phyloP scores from a whole-genome alignment of 1,139 yeast species.

The Taphrina populina region DNA sequence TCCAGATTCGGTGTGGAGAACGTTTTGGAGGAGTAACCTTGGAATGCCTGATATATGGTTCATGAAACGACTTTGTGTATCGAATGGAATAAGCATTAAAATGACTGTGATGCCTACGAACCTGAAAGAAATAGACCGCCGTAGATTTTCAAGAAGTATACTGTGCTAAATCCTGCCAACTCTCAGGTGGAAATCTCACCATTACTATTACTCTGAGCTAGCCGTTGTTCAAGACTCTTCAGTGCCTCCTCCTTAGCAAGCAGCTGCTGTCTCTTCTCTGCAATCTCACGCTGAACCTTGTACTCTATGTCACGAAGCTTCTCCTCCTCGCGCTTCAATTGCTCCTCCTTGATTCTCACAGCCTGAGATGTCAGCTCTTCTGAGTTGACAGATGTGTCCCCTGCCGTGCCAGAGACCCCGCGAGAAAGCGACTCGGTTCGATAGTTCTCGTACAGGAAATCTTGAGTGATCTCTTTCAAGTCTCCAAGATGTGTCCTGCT shows the following conservation, averaged over 20 bases:
- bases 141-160: too few species aligned
- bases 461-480: constrained; percentile 89
- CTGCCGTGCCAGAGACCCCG: constrained; percentile 15
- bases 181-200: constrained; percentile 13
- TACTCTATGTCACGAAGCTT: constrained; percentile 51
- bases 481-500: constrained; percentile 92
- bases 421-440: constrained; percentile 80
- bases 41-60: too few species aligned
- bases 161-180: too few species aligned
- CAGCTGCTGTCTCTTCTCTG: constrained; percentile 78
- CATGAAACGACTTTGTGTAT: too few species aligned
- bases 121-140: too few species aligned
- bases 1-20: too few species aligned
- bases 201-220: constrained; percentile 41
- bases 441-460: constrained; percentile 83
- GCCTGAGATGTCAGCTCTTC: constrained; percentile 49
- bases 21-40: too few species aligned
- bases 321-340: constrained; percentile 49
- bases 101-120: too few species aligned
- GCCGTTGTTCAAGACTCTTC: constrained; percentile 73
- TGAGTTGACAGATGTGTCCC: constrained; percentile 40
- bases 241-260: constrained; percentile 86
- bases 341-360: constrained; percentile 49
- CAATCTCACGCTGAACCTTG: constrained; percentile 84
- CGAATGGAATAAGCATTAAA: too few species aligned